These are phyloP conservation scores for Fusarium redolens DNA, from an alignment of 2,329 filamentous ascomycete genomes.

Conservation along the genomic window DNA sequence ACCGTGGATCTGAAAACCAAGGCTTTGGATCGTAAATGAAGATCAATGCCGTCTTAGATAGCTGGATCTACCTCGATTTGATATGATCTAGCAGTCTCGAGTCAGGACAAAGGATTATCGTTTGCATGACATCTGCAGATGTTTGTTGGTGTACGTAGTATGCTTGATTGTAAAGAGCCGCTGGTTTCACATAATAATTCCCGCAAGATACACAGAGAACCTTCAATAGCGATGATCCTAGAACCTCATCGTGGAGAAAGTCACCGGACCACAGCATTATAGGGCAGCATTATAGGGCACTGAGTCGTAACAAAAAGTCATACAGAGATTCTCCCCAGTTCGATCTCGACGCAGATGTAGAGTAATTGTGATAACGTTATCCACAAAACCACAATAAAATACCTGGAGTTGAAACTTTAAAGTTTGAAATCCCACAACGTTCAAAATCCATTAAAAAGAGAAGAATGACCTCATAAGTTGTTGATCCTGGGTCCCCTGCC, in stretches of 20 bases:
- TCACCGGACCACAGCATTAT: background rate
- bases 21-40: background rate
- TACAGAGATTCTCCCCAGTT: background rate
- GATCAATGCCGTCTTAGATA: background rate
- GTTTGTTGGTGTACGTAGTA: background rate
- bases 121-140: background rate
- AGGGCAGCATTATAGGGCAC: background rate
- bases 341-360: background rate
- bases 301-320: background rate
- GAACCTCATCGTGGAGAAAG: background rate
- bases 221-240: background rate
- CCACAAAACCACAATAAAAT: background rate
- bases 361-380: background rate
- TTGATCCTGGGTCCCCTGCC: slow-evolving; percentile 10
- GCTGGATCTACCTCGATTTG: background rate
- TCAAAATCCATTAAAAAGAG: slow-evolving; percentile 7
- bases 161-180: background rate
- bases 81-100: background rate
- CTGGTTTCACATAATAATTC: background rate
- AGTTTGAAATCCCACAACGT: slow-evolving; percentile 9
- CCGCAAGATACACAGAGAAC: background rate
- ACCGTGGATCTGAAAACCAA: background rate
- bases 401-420: background rate
- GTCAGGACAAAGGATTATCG: background rate
- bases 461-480: slow-evolving; percentile 40